Conservation (phyloP, 1,284 basidiomycete species). For the Cutaneotrichosporon mucoides region DNA sequence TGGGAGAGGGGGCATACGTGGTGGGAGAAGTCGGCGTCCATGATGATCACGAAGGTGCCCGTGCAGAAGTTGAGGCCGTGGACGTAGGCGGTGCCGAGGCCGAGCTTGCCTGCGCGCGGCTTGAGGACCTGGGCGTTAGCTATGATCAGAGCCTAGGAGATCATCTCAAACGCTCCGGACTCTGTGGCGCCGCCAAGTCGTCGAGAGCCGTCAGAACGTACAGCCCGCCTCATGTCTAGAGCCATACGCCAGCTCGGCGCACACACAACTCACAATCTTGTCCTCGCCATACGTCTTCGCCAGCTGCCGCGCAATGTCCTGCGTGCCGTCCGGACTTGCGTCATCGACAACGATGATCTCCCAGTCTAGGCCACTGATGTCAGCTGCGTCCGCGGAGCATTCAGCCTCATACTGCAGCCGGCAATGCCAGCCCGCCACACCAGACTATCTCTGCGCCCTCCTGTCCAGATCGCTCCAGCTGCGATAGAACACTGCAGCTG, state of each 20-base stretch:
- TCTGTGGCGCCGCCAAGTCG: too few species aligned
- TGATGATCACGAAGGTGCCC: conserved; percentile 92
- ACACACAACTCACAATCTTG: conserved; percentile 59
- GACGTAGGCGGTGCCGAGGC: conserved; percentile 89
- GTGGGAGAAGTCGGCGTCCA: conserved; percentile 95
- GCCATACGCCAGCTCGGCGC: too few species aligned
- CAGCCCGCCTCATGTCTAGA: too few species aligned
- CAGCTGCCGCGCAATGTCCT: conserved; percentile 75
- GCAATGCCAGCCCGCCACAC: too few species aligned
- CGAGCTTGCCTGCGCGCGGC: conserved; percentile 81
- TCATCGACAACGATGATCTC: conserved; percentile 89
- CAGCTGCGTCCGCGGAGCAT: neutral
- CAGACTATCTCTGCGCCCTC: too few species aligned
- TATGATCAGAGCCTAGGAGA: too few species aligned
- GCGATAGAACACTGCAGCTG: too few species aligned
- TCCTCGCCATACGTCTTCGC: conserved; percentile 74
- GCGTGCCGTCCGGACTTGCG: conserved; percentile 85
- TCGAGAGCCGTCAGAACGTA: too few species aligned
- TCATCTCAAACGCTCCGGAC: too few species aligned
- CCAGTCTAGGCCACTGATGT: conserved; percentile 59
- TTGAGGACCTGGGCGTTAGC: conserved; percentile 59
- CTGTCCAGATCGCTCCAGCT: too few species aligned
- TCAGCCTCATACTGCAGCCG: too few species aligned
- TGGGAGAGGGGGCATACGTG: conserved; percentile 58
- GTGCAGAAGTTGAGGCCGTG: conserved; percentile 81